phyloP scores from a whole-genome alignment of 2,329 filamentous ascomycete species.

The Juglanconis oblonga region DNA sequence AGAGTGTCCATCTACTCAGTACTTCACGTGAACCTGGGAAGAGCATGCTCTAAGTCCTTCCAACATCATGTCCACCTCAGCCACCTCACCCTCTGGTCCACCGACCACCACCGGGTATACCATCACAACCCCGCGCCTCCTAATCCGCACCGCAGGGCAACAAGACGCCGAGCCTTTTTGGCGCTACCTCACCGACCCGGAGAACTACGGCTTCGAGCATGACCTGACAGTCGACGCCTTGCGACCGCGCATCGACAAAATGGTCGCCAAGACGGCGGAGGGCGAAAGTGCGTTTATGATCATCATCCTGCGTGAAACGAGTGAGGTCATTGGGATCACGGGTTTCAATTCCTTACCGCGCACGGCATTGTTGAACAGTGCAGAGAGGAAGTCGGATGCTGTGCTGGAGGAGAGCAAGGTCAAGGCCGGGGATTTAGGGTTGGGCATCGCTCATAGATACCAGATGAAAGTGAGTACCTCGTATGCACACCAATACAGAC shows the following conservation, averaged over 20 bases:
- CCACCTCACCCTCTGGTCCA: neutral
- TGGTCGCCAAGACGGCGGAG: slow-evolving; percentile 12
- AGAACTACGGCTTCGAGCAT: slow-evolving; percentile 17
- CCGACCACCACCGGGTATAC: neutral
- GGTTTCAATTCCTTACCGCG: slow-evolving; percentile 20
- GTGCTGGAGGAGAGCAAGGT: neutral
- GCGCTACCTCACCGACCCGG: slow-evolving; percentile 15
- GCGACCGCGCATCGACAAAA: slow-evolving; percentile 3
- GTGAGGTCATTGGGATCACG: slow-evolving; percentile 18
- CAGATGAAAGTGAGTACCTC: slow-evolving; percentile 4
- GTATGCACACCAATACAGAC: neutral
- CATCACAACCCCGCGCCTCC: slow-evolving; percentile 41
- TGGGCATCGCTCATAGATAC: slow-evolving; percentile 23
- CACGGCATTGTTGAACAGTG: slow-evolving; percentile 7
- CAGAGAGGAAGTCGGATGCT: neutral
- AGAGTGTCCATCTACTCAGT: no score
- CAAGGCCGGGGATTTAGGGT: slow-evolving; percentile 18
- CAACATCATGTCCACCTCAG: neutral
- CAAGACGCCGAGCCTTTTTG: slow-evolving; percentile 17
- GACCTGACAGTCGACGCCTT: slow-evolving; percentile 16
- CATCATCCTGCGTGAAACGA: slow-evolving; percentile 16
- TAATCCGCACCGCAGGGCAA: slow-evolving; percentile 33
- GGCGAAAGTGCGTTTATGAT: slow-evolving; percentile 21
- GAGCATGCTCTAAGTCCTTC: neutral
- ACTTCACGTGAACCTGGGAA: no score